Conservation (phyloP, 345 rosid genomes). For the Linum trigynum region DNA sequence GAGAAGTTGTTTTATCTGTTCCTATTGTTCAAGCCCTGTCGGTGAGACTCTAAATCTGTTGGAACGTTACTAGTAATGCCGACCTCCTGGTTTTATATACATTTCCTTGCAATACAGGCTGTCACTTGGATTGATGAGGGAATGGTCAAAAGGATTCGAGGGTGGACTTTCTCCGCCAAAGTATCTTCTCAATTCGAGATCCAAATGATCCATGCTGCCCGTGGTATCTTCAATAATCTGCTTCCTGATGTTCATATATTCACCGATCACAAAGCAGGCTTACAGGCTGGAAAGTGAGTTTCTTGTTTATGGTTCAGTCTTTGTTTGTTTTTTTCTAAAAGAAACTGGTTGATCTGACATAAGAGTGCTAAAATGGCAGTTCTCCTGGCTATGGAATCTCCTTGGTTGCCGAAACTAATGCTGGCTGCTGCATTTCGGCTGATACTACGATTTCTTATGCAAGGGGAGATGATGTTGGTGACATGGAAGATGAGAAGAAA, state of each 20-base stretch:
- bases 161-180: slow-evolving; percentile 63
- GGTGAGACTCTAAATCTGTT: slow-evolving; percentile 27
- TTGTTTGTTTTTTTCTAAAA: background rate
- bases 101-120: slow-evolving; percentile 40
- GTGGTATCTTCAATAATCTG: slow-evolving; percentile 78
- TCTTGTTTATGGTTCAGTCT: background rate
- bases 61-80: background rate
- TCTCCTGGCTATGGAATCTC: slow-evolving; percentile 93
- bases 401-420: slow-evolving; percentile 79
- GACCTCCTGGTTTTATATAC: background rate
- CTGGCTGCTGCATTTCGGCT: slow-evolving; percentile 73
- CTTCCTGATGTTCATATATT: slow-evolving; percentile 84
- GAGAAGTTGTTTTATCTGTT: slow-evolving; percentile 63
- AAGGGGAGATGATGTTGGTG: slow-evolving; percentile 36
- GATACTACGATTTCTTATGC: slow-evolving; percentile 58
- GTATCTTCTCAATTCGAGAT: slow-evolving; percentile 67
- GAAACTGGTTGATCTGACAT: background rate
- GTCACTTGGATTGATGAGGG: slow-evolving; percentile 78
- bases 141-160: slow-evolving; percentile 88
- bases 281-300: slow-evolving; percentile 85
- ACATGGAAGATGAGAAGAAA: slow-evolving; percentile 48
- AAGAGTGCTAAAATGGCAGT: slow-evolving; percentile 31
- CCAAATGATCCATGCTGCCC: slow-evolving; percentile 70
- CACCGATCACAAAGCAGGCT: slow-evolving; percentile 58
- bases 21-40: slow-evolving; percentile 45